Evolutionary conservation across 2,329 filamentous ascomycete genomes (phyloP).

Genomic region (Xylariaceae sp.): DNA sequence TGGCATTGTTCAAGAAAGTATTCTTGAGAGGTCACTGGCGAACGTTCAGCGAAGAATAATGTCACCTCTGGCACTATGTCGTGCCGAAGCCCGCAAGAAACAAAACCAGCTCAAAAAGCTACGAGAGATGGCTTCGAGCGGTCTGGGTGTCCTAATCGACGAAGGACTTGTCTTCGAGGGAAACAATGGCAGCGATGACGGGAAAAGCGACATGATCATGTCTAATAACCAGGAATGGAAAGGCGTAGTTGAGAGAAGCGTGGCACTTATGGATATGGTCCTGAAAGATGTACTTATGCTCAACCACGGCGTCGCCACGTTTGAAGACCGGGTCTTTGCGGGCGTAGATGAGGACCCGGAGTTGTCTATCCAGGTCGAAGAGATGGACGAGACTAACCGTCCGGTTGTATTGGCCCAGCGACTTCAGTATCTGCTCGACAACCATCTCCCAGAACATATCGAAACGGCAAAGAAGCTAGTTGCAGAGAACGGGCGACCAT

Average conservation of each 20-base stretch:
- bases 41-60: slow-evolving; percentile 70
- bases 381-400: slow-evolving; percentile 43
- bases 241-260: slow-evolving; percentile 71
- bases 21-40: slow-evolving; percentile 66
- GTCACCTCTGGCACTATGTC: slow-evolving; percentile 71
- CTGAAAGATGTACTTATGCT: slow-evolving; percentile 65
- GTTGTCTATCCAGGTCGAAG: slow-evolving; percentile 49
- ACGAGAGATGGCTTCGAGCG: slow-evolving; percentile 77
- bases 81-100: slow-evolving; percentile 72
- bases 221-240: slow-evolving; percentile 54
- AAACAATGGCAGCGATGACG: slow-evolving; percentile 53
- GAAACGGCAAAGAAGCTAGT: slow-evolving; percentile 53
- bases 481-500: slow-evolving; percentile 68
- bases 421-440: slow-evolving; percentile 64
- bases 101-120: slow-evolving; percentile 67
- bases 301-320: slow-evolving; percentile 58
- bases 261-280: slow-evolving; percentile 82
- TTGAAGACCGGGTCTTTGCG: slow-evolving; percentile 62
- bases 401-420: slow-evolving; percentile 62
- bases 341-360: slow-evolving; percentile 60
- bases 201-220: slow-evolving; percentile 44
- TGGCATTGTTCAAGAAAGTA: slow-evolving; percentile 69
- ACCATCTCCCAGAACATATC: slow-evolving; percentile 65
- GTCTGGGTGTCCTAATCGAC: slow-evolving; percentile 81
- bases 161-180: slow-evolving; percentile 71